Conservation (phyloP, 305 asterid species). For the Solanum hybrid region DNA sequence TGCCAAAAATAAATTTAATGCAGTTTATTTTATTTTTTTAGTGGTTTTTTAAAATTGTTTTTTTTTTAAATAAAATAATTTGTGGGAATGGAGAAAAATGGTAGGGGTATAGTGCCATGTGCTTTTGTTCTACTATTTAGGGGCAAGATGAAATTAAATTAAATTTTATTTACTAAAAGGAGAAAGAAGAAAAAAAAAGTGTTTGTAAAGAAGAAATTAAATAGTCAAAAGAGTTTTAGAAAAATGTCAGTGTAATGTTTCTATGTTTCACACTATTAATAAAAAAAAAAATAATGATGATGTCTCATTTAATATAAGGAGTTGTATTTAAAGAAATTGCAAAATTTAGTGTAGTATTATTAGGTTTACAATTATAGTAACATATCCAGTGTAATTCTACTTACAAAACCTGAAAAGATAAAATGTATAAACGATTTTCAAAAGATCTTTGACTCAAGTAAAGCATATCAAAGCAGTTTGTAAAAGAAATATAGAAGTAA, state of each 20-base stretch:
- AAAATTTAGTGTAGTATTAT: background rate
- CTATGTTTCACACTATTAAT: background rate
- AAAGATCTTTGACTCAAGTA: background rate
- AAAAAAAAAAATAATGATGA: too few species aligned
- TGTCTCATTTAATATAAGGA: background rate
- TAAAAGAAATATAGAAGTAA: background rate
- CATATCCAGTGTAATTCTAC: too few species aligned
- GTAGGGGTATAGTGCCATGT: constrained; percentile 31
- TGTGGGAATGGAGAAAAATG: background rate
- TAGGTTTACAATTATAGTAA: background rate
- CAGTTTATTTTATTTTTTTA: background rate
- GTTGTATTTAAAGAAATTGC: background rate
- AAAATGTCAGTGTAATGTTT: constrained; percentile 15
- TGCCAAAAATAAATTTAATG: constrained; percentile 8
- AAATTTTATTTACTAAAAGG: background rate
- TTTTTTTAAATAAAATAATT: background rate
- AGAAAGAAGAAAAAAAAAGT: background rate
- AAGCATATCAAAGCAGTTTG: fast-evolving
- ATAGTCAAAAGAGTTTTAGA: constrained; percentile 16
- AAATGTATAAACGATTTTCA: too few species aligned
- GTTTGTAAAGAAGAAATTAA: background rate
- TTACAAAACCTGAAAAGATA: too few species aligned
- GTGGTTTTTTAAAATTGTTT: too few species aligned
- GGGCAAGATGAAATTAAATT: background rate
- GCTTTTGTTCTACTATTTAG: constrained; percentile 33